phyloP scores from a whole-genome alignment of 345 rosid genomes.

The Euphorbia peplus region DNA sequence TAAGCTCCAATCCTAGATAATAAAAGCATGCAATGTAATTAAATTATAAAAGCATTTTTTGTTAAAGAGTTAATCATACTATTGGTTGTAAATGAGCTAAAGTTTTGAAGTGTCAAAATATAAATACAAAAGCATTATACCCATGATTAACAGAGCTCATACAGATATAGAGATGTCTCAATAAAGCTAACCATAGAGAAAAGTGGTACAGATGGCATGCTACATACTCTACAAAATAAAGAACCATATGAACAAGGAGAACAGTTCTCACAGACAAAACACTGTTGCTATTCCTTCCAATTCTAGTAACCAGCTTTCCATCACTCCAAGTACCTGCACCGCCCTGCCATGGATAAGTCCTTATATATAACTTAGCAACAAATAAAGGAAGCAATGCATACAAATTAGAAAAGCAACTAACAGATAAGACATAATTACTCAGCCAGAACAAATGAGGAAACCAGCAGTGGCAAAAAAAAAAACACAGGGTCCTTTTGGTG shows the following conservation, averaged over 20 bases:
- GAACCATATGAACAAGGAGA: conserved; percentile 5
- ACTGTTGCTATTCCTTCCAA: conserved; percentile 83
- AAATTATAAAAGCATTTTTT: not conserved
- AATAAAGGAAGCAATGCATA: not conserved
- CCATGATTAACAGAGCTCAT: not conserved
- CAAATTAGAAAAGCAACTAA: not conserved
- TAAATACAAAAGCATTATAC: conserved; percentile 1
- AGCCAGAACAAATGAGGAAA: not conserved
- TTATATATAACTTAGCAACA: conserved; percentile 31
- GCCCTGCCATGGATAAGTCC: conserved; percentile 94
- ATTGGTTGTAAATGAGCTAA: not conserved
- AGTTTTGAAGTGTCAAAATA: not conserved
- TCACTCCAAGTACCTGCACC: conserved; percentile 99
- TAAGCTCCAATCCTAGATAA: not conserved
- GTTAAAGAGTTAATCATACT: not conserved
- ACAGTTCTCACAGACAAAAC: conserved; percentile 68
- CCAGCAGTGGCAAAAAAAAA: not conserved
- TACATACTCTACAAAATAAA: not conserved
- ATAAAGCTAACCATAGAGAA: not conserved
- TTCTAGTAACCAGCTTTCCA: conserved; percentile 95
- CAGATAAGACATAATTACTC: not conserved
- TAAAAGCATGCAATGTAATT: not conserved
- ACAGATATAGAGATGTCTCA: not conserved
- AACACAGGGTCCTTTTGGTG: not conserved
- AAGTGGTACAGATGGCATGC: not conserved